phyloP scores from a whole-genome alignment of 306 rosid species.

The cucumber (Cucumis sativus) region DNA sequence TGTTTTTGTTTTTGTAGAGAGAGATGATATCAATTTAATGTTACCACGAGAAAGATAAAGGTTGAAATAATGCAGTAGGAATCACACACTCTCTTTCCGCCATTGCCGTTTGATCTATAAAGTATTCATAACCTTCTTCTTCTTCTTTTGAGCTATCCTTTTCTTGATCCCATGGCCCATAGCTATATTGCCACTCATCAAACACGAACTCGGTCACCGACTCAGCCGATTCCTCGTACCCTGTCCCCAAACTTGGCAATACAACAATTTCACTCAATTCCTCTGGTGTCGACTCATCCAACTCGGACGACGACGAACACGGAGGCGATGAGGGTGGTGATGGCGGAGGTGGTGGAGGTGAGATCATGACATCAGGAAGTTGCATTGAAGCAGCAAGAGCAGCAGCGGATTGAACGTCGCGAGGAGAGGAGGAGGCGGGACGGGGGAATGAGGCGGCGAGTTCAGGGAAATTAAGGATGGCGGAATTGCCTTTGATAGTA shows the following conservation, averaged over 20 bases:
- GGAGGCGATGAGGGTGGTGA: constrained; percentile 1
- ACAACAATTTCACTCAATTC: constrained; percentile 10
- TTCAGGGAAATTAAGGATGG: constrained; percentile 60
- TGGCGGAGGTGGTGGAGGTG: neutral
- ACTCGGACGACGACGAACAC: constrained; percentile 8
- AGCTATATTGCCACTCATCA: constrained; percentile 26
- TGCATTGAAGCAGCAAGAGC: constrained; percentile 47
- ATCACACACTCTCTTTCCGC: constrained; percentile 14
- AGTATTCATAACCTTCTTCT: constrained; percentile 17
- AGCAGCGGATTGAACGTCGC: constrained; percentile 60
- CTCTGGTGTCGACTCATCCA: constrained; percentile 7
- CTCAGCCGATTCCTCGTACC: constrained; percentile 28
- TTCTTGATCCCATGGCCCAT: constrained; percentile 13
- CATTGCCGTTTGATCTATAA: constrained; percentile 15
- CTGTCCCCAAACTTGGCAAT: constrained; percentile 35
- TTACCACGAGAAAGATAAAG: constrained; percentile 24
- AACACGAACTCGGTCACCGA: constrained; percentile 20
- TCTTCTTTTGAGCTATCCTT: constrained; percentile 9
- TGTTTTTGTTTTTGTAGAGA: neutral
- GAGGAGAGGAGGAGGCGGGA: constrained; percentile 48
- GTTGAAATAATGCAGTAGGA: constrained; percentile 15
- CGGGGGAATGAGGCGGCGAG: constrained; percentile 38
- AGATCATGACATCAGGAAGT: neutral
- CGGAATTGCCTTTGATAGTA: constrained; percentile 46
- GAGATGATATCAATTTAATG: constrained; percentile 15